Evolutionary conservation across 176 grass and related monocot genomes (phyloP).

Genomic region (Lolium multiflorum): DNA sequence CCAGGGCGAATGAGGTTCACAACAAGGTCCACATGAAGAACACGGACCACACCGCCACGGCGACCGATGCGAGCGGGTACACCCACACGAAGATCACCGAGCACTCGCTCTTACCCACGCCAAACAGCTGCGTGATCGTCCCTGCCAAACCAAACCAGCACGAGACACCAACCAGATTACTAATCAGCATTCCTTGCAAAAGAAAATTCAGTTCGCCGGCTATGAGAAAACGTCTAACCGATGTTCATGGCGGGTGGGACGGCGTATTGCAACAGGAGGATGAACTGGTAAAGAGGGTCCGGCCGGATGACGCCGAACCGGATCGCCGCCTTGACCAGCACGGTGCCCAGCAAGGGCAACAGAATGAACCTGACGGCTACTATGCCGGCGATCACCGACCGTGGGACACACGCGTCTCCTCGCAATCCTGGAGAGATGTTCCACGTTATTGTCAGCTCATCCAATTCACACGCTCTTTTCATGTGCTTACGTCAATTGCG

Average conservation of each 20-base stretch:
- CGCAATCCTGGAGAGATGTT: slow-evolving; percentile 51
- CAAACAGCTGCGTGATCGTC: slow-evolving; percentile 87
- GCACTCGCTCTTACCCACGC: slow-evolving; percentile 47
- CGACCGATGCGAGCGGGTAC: slow-evolving; percentile 73
- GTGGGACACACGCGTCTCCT: slow-evolving; percentile 48
- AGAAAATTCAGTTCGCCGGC: too few species aligned
- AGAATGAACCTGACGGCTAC: slow-evolving; percentile 70
- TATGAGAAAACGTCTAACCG: slow-evolving; percentile 33
- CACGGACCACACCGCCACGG: slow-evolving; percentile 79
- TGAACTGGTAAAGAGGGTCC: slow-evolving; percentile 83
- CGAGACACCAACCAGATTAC: not conserved
- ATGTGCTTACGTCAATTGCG: not conserved
- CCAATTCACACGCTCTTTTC: not conserved
- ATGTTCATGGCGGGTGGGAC: slow-evolving; percentile 92
- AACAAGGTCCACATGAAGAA: slow-evolving; percentile 84
- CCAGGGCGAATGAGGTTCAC: slow-evolving; percentile 3
- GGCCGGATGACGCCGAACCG: slow-evolving; percentile 58
- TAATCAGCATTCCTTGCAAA: not conserved
- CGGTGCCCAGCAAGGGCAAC: slow-evolving; percentile 60
- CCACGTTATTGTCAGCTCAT: not conserved
- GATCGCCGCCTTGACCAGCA: slow-evolving; percentile 63
- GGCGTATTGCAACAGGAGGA: slow-evolving; percentile 84
- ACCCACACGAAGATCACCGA: slow-evolving; percentile 58
- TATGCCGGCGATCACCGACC: slow-evolving; percentile 61
- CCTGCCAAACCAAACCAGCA: slow-evolving; percentile 51